phyloP scores from a whole-genome alignment of 2,329 filamentous ascomycete species.

The Aspergillus novofumigatus region DNA sequence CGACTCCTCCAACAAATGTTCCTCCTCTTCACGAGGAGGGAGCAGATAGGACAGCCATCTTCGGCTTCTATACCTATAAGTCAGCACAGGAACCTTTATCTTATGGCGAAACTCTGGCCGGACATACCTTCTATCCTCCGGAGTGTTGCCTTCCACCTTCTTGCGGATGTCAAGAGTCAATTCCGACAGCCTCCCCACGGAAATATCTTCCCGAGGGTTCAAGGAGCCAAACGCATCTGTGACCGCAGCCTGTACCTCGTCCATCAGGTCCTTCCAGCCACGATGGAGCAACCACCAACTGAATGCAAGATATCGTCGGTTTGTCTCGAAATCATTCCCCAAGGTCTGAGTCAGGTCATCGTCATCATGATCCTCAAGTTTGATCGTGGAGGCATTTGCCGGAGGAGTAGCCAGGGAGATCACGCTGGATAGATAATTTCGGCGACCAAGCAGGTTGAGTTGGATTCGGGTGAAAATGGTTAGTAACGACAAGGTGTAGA shows the following conservation, averaged over 20 bases:
- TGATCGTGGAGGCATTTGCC: constrained; percentile 70
- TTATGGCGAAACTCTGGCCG: not conserved
- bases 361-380: constrained; percentile 87
- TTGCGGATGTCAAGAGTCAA: constrained; percentile 79
- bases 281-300: constrained; percentile 96
- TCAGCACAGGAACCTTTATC: constrained; percentile 21
- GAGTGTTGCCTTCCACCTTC: constrained; percentile 72
- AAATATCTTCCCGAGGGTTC: constrained; percentile 83
- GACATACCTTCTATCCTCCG: constrained; percentile 55
- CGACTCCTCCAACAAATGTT: constrained; percentile 78
- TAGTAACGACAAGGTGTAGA: constrained; percentile 86
- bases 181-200: constrained; percentile 72
- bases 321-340: constrained; percentile 93
- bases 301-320: constrained; percentile 89
- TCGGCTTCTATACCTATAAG: constrained; percentile 39
- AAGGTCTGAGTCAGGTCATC: constrained; percentile 83
- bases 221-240: constrained; percentile 83
- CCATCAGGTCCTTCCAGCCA: constrained; percentile 79
- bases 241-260: constrained; percentile 78
- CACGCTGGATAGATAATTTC: constrained; percentile 94
- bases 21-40: constrained; percentile 73
- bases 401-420: constrained; percentile 80
- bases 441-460: constrained; percentile 89
- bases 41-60: constrained; percentile 84
- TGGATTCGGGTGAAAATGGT: constrained; percentile 92